phyloP scores from a whole-genome alignment of 495 filamentous ascomycete species.

The Collariella sp. region DNA sequence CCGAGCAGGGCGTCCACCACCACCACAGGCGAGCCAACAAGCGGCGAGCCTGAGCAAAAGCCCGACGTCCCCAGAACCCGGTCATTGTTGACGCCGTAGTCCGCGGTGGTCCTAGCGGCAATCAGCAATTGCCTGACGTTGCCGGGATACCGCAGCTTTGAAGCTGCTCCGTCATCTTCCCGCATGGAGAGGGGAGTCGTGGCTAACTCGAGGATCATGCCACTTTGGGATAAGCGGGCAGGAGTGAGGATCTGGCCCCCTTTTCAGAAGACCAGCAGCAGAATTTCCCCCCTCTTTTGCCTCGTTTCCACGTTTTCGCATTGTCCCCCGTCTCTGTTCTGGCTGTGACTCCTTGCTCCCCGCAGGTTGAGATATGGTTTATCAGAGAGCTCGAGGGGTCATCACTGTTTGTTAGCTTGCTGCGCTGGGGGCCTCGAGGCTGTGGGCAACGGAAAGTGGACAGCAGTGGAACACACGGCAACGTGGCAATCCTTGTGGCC shows the following conservation, averaged over 20 bases:
- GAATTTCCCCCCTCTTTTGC: neutral
- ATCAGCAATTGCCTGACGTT: neutral
- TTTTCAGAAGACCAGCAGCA: neutral
- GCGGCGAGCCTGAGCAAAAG: neutral
- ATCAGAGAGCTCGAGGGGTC: neutral
- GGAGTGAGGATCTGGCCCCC: neutral
- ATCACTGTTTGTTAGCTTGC: neutral
- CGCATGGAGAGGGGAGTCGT: too few species aligned
- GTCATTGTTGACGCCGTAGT: neutral
- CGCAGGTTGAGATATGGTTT: too few species aligned
- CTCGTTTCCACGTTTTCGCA: neutral
- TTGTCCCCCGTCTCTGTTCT: too few species aligned
- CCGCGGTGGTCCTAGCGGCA: neutral
- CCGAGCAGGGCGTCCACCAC: neutral
- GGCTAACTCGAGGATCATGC: slow-evolving; percentile 5
- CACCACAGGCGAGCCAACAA: neutral
- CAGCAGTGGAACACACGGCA: neutral
- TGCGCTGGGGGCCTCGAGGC: neutral
- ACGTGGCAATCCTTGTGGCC: neutral
- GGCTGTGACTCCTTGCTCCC: too few species aligned
- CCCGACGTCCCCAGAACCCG: neutral
- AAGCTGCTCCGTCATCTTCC: neutral
- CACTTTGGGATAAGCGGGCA: neutral
- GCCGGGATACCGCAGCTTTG: slow-evolving; percentile 2
- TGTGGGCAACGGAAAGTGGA: neutral